Base-by-base conservation (phyloP, 306 rosid genomes). In the Rosa rugosa region DNA sequence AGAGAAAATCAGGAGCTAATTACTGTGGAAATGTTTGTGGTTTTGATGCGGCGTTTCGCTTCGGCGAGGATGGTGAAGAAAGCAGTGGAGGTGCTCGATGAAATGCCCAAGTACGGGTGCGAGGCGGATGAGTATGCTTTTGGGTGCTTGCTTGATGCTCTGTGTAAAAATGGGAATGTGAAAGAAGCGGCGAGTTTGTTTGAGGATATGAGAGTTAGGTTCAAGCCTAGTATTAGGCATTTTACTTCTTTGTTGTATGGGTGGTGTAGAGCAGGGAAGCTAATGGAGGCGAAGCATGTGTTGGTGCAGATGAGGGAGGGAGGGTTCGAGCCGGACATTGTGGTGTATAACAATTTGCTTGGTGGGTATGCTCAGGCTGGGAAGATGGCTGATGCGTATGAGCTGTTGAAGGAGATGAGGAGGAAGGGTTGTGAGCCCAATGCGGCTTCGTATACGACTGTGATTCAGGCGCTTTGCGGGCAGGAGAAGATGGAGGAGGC, bases 211-310 rank as follows among this genome's bases (percentile, higher is more conserved):
- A 78, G 92, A 62, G 75, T 79, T 71, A 79, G 82, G 56, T 91
- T 92, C 81, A 75, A 59, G 5, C 92, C 97, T 1, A 86, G 82
- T 56, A 63, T 88, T 53, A 87, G 75, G 78, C 96, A 94, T 86
- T 91, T 94, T 81, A 90, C 97, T 41, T 91, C 96, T 0, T 82
- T 94, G 92, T 83, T 94, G 87, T 89, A 94, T 46, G 98, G 97
- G 84, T 94, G 98, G 97, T 94, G 98, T 77, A 85, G 82, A 72
- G 94, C 89, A 86, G 97, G 98, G 79, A 88, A 87, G 83, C 88
- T 89, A 41, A 80, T 90, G 87, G 98, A 91, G 83, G 97, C 97
- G 7, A 90, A 90, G 42, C 75, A 83, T 59, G 91, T 94, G 72
- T 69, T 91, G 81, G 90, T 90, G 38, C 93, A 91, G 80, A 94